Evolutionary conservation across 2,329 filamentous ascomycete species (phyloP).

Genomic region (Penicillium sp.): DNA sequence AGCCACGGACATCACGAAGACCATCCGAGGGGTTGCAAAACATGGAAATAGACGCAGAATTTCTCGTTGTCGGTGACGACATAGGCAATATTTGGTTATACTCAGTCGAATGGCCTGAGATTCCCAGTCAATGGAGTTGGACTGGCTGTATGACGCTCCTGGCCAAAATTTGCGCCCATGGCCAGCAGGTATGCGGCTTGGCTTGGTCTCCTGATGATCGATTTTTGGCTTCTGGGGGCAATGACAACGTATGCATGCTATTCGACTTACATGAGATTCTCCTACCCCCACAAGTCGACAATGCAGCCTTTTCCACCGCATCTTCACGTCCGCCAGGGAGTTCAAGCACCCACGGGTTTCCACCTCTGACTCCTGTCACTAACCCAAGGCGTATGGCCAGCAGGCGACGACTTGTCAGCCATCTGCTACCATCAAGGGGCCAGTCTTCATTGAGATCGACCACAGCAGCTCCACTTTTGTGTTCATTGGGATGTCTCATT

Average conservation of each 20-base stretch:
- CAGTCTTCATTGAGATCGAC: slow-evolving; percentile 17
- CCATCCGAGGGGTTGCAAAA: slow-evolving; percentile 50
- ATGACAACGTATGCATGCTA: slow-evolving; percentile 85
- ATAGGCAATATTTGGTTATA: slow-evolving; percentile 83
- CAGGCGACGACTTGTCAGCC: slow-evolving; percentile 22
- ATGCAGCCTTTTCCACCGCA: slow-evolving; percentile 7
- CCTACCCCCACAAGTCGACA: slow-evolving; percentile 14
- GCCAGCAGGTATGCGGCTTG: slow-evolving; percentile 90
- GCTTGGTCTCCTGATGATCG: slow-evolving; percentile 77
- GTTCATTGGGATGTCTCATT: slow-evolving; percentile 28
- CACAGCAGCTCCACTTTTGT: slow-evolving; percentile 22
- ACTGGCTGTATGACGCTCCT: slow-evolving; percentile 75
- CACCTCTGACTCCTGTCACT: slow-evolving; percentile 20
- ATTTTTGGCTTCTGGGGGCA: slow-evolving; percentile 82
- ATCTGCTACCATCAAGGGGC: slow-evolving; percentile 30
- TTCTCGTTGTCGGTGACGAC: slow-evolving; percentile 84
- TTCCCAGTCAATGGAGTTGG: slow-evolving; percentile 66
- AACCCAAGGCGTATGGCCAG: slow-evolving; percentile 23
- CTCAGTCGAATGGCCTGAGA: slow-evolving; percentile 74
- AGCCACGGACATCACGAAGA: slow-evolving; percentile 59
- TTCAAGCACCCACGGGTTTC: slow-evolving; percentile 19
- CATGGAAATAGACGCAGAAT: slow-evolving; percentile 67
- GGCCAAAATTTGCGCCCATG: slow-evolving; percentile 74
- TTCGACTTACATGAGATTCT: slow-evolving; percentile 67
- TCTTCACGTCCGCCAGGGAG: slow-evolving; percentile 9